These are phyloP conservation scores for Hirschioporus abietinus DNA, from an alignment of 768 basidiomycete species.

Conservation along the genomic window DNA sequence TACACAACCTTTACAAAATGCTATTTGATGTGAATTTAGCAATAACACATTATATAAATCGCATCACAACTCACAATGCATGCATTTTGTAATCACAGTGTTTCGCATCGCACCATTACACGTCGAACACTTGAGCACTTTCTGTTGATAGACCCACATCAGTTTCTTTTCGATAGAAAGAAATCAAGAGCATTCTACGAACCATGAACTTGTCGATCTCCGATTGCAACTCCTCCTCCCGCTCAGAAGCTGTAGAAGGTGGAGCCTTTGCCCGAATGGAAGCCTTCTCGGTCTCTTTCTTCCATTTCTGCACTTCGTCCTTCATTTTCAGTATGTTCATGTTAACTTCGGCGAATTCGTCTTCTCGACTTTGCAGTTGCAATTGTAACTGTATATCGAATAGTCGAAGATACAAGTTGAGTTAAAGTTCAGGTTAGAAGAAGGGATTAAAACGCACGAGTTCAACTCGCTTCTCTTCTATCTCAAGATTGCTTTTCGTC, in stretches of 20 bases:
- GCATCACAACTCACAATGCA: constrained; percentile 67
- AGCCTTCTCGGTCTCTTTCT: constrained; percentile 49
- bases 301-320: constrained; percentile 42
- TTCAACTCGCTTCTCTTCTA: neutral
- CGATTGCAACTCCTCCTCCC: constrained; percentile 34
- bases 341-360: constrained; percentile 25
- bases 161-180: constrained; percentile 5
- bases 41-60: constrained; percentile 4
- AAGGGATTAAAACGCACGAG: neutral
- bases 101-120: constrained; percentile 76
- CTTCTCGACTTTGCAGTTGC: constrained; percentile 1
- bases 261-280: constrained; percentile 40
- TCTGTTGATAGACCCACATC: constrained; percentile 35
- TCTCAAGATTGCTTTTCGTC: neutral
- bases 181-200: constrained; percentile 15
- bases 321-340: constrained; percentile 37
- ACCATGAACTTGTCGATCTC: constrained; percentile 62
- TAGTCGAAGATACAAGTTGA: neutral
- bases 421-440: neutral
- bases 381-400: neutral
- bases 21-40: constrained; percentile 31
- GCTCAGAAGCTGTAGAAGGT: constrained; percentile 21
- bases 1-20: constrained; percentile 81
- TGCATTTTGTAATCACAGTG: constrained; percentile 81
- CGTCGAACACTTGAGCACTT: constrained; percentile 82